Percentiles rank a stretch among this genome's conserved stretches.
These are phyloP conservation scores for Psophocarpus tetragonolobus DNA, from an alignment of 306 rosid genomes.

Conservation along the genomic window DNA sequence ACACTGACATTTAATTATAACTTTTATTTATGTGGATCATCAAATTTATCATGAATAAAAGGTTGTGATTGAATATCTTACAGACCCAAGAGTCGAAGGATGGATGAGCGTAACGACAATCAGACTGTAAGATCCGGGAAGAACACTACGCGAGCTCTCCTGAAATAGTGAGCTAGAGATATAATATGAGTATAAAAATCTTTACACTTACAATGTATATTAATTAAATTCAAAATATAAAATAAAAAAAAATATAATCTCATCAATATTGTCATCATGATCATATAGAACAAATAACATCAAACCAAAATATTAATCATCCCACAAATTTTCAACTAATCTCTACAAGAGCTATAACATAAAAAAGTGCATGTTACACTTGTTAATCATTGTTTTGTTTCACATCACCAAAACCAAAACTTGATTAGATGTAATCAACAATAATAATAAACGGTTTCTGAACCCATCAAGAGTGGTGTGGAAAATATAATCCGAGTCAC, in stretches of 20 bases:
- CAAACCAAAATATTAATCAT: background rate
- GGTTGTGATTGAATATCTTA: too few relatives aligned
- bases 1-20: too few relatives aligned
- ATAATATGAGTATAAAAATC: too few relatives aligned
- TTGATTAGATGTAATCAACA: background rate
- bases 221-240: too few relatives aligned
- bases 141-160: too few relatives aligned
- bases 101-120: too few relatives aligned
- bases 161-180: too few relatives aligned
- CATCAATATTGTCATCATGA: background rate
- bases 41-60: too few relatives aligned
- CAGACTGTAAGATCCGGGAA: too few relatives aligned
- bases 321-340: background rate
- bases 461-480: background rate
- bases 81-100: too few relatives aligned
- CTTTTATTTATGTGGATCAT: too few relatives aligned
- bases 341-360: background rate
- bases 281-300: background rate
- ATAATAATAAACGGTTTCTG: background rate
- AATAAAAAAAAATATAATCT: background rate
- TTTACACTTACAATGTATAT: too few relatives aligned
- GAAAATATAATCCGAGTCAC: background rate
- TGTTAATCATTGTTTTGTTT: background rate
- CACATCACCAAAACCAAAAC: background rate
- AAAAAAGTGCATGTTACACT: background rate